Evolutionary conservation across 1,284 basidiomycete genomes (phyloP).

Genomic region (Cutaneotrichosporon mucoides): DNA sequence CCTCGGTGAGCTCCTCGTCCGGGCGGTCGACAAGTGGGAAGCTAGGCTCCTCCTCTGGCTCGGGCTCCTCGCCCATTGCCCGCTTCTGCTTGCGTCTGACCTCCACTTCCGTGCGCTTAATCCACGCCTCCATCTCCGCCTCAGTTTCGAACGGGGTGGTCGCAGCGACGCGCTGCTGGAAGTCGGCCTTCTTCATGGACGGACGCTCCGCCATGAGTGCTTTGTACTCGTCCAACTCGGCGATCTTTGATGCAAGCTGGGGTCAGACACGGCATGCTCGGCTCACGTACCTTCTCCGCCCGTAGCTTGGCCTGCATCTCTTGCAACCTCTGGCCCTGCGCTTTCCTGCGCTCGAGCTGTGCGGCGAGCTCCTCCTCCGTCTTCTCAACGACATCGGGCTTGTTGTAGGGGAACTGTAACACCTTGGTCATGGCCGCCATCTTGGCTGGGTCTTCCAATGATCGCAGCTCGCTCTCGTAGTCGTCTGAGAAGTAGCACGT

Average conservation of each 20-base stretch:
- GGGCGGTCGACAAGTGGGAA: conserved; percentile 89
- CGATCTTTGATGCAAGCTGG: conserved; percentile 52
- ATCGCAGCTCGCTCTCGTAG: conserved; percentile 65
- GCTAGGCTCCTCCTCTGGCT: conserved; percentile 65
- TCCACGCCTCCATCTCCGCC: conserved; percentile 61
- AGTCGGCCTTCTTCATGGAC: conserved; percentile 70
- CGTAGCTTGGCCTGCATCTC: conserved; percentile 87
- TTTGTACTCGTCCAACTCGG: conserved; percentile 67
- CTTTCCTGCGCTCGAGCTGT: conserved; percentile 71
- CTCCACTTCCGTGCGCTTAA: conserved; percentile 69
- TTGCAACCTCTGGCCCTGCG: conserved; percentile 81
- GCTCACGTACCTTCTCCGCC: conserved; percentile 67
- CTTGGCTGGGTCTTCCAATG: conserved; percentile 60
- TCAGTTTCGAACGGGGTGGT: conserved; percentile 68
- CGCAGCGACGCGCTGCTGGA: conserved; percentile 54
- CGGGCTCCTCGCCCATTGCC: conserved; percentile 59
- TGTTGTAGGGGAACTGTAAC: conserved; percentile 76
- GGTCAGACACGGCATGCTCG: not conserved
- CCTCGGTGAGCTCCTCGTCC: conserved; percentile 90
- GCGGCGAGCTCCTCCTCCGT: conserved; percentile 83
- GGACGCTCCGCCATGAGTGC: conserved; percentile 63
- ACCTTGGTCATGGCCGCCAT: conserved; percentile 67
- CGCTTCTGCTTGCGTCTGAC: conserved; percentile 68
- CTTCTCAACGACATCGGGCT: conserved; percentile 73
- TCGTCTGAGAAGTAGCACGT: conserved; percentile 81